Evolutionary conservation across 257 asterid species (phyloP).

Genomic region (Solanum chilense): DNA sequence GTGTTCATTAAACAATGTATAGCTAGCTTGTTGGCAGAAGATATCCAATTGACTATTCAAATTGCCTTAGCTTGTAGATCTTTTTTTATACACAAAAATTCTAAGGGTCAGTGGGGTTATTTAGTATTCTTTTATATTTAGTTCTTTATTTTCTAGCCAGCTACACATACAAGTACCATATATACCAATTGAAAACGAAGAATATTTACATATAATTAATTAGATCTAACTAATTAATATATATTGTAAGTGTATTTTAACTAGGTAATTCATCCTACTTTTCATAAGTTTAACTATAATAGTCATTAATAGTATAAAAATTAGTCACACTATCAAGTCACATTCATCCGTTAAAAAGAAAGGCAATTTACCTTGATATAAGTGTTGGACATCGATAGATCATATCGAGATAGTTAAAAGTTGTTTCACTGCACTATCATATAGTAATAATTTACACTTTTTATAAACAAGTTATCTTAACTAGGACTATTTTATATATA

Average conservation of each 20-base stretch:
- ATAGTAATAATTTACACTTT: neutral
- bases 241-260: neutral
- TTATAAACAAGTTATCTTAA: neutral
- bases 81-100: neutral
- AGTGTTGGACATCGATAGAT: neutral
- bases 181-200: neutral
- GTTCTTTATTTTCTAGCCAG: neutral
- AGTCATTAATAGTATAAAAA: too few species aligned
- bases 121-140: neutral
- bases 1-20: neutral
- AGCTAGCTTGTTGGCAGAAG: neutral
- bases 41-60: neutral
- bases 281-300: neutral
- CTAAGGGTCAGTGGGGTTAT: neutral
- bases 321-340: neutral
- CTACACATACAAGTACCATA: neutral
- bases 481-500: neutral
- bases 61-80: neutral
- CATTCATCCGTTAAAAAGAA: neutral
- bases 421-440: neutral
- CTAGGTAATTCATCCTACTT: neutral
- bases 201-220: neutral
- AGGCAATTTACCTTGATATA: too few species aligned
- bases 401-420: neutral
- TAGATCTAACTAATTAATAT: neutral